Conservation (phyloP, 2,329 filamentous ascomycete species). For the Phyllosticta citriasiana region DNA sequence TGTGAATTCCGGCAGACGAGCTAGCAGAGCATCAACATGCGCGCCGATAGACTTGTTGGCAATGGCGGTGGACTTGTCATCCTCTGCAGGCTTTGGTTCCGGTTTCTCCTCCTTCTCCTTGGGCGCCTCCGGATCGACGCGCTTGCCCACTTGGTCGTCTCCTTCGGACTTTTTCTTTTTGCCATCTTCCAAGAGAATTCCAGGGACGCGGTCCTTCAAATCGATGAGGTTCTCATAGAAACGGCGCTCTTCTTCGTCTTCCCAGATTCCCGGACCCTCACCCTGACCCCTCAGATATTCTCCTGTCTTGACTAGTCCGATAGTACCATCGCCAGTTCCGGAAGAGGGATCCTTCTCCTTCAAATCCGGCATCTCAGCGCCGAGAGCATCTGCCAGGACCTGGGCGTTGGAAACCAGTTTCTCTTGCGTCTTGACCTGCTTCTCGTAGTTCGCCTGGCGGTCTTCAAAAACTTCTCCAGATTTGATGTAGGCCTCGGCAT, state of each 20-base stretch:
- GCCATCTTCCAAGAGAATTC: conserved; percentile 82
- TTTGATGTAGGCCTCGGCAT: conserved; percentile 96
- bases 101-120: conserved; percentile 32
- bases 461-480: conserved; percentile 98
- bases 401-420: conserved; percentile 85
- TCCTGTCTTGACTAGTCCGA: conserved; percentile 86
- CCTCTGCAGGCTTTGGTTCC: conserved; percentile 47
- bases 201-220: conserved; percentile 88
- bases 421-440: conserved; percentile 83
- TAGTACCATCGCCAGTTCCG: conserved; percentile 59
- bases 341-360: conserved; percentile 69
- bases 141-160: conserved; percentile 77
- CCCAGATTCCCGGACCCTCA: conserved; percentile 92
- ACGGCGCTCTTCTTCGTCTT: conserved; percentile 92
- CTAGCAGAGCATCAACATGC: conserved; percentile 83
- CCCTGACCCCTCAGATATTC: conserved; percentile 86
- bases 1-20: conserved; percentile 80
- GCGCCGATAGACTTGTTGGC: conserved; percentile 96
- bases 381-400: conserved; percentile 76
- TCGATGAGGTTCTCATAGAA: conserved; percentile 98
- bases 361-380: conserved; percentile 86
- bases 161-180: conserved; percentile 85
- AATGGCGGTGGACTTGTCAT: conserved; percentile 88
- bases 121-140: conserved; percentile 43
- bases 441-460: conserved; percentile 90